Percentiles rank a stretch among this genome's conserved stretches.
Conservation (phyloP, 495 filamentous ascomycete genomes). For the Tuber borchii region DNA sequence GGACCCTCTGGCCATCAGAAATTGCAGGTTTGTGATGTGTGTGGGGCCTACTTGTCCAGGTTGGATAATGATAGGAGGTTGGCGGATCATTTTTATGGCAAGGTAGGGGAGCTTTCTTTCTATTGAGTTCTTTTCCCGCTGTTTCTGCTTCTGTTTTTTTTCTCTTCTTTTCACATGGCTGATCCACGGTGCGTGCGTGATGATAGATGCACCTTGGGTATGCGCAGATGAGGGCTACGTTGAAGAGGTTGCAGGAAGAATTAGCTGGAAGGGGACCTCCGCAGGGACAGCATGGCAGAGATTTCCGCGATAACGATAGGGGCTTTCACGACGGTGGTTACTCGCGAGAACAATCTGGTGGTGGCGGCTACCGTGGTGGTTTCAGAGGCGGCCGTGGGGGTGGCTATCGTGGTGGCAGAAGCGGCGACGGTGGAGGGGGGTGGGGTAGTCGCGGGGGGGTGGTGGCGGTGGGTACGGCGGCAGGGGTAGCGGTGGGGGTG, state of each 20-base stretch:
- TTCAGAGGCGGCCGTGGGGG: constrained; percentile 43
- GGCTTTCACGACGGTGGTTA: constrained; percentile 47
- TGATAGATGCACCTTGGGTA: constrained; percentile 89
- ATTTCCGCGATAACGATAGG: constrained; percentile 48
- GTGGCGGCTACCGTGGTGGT: constrained; percentile 47
- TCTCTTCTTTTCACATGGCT: not conserved
- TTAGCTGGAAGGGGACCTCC: constrained; percentile 57
- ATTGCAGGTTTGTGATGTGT: constrained; percentile 96
- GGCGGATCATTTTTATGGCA: constrained; percentile 97
- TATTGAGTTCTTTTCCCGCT: not conserved
- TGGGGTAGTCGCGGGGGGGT: constrained; percentile 46
- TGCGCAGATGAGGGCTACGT: constrained; percentile 91
- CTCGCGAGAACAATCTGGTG: constrained; percentile 48
- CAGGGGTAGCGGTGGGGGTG: constrained; percentile 45
- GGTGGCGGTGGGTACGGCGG: constrained; percentile 46
- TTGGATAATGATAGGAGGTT: constrained; percentile 90
- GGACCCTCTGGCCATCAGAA: constrained; percentile 95
- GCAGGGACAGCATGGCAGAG: constrained; percentile 53
- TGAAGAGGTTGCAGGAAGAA: constrained; percentile 78
- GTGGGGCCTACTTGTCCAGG: constrained; percentile 81
- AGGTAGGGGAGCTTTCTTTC: constrained; percentile 43
- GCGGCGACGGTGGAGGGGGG: constrained; percentile 46
- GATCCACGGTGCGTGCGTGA: not conserved
- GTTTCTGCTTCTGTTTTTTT: constrained; percentile 6
- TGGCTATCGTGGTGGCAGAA: constrained; percentile 48